Conservation (phyloP, 495 filamentous ascomycete species). For the Tuber calosporum region DNA sequence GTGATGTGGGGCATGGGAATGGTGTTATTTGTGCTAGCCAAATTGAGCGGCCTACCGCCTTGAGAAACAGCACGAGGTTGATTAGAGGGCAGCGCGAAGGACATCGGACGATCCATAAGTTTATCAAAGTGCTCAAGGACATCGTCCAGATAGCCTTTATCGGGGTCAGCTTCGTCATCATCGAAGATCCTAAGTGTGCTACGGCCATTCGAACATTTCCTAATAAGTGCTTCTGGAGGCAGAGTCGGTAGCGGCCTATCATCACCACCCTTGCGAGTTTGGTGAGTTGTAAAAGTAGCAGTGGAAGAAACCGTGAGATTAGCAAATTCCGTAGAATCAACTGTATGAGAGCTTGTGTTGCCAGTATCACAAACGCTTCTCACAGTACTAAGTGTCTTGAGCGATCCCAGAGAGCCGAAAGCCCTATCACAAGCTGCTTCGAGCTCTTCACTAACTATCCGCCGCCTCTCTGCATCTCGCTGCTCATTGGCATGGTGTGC, state of each 20-base stretch:
- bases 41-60: conserved; percentile 16
- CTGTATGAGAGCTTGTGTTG: neutral
- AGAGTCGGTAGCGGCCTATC: neutral
- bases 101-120: conserved; percentile 47
- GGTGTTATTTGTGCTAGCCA: conserved; percentile 11
- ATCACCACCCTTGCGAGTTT: neutral
- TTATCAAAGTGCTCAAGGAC: conserved; percentile 58
- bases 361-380: conserved; percentile 18
- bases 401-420: conserved; percentile 55
- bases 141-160: conserved; percentile 50
- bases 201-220: conserved; percentile 42
- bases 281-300: neutral
- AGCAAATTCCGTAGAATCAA: neutral
- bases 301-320: neutral
- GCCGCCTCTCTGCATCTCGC: conserved; percentile 29
- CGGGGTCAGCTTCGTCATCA: conserved; percentile 9
- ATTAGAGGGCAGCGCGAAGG: conserved; percentile 25
- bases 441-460: conserved; percentile 29
- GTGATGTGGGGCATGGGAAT: neutral
- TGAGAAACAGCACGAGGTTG: conserved; percentile 26
- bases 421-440: conserved; percentile 51
- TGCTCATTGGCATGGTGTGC: conserved; percentile 12
- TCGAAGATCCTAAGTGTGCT: conserved; percentile 46
- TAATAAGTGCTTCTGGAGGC: conserved; percentile 43
- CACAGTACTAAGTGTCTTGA: conserved; percentile 16